phyloP scores from a whole-genome alignment of 345 rosid species.

The Ricinus communis region DNA sequence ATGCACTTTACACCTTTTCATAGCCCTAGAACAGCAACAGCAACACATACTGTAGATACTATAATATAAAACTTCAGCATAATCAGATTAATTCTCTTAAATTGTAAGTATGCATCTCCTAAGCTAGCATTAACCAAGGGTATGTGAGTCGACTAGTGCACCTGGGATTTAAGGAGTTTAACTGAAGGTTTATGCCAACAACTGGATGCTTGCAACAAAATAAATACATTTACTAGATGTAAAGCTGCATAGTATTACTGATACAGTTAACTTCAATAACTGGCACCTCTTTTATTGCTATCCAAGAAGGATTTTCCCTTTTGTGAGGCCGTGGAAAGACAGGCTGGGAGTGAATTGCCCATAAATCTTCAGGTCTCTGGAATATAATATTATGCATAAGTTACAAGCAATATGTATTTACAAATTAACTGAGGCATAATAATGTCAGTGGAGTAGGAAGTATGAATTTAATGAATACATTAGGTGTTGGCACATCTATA shows the following conservation, averaged over 20 bases:
- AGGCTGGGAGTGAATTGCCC: constrained; percentile 80
- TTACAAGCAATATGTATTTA: too few relatives aligned
- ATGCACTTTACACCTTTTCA: too few relatives aligned
- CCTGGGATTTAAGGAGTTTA: background rate
- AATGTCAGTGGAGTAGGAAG: background rate
- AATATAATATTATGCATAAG: constrained; percentile 28
- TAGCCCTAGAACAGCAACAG: too few relatives aligned
- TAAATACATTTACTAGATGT: too few relatives aligned
- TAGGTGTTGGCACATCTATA: background rate
- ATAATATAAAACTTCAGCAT: too few relatives aligned
- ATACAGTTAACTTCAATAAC: too few relatives aligned
- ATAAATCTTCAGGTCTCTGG: constrained; percentile 91
- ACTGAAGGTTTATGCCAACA: background rate
- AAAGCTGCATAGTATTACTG: too few relatives aligned
- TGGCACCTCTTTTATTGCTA: constrained; percentile 76
- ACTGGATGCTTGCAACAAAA: background rate
- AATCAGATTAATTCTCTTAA: too few relatives aligned
- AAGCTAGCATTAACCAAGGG: background rate
- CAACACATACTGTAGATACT: too few relatives aligned
- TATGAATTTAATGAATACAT: background rate
- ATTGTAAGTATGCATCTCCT: background rate
- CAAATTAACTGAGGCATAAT: background rate
- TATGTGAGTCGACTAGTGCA: background rate
- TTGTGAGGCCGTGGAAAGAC: constrained; percentile 85
- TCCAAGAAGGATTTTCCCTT: constrained; percentile 67